Evolutionary conservation across 1,284 basidiomycete species (phyloP).

Genomic region (Tilletiopsis washingtonensis): DNA sequence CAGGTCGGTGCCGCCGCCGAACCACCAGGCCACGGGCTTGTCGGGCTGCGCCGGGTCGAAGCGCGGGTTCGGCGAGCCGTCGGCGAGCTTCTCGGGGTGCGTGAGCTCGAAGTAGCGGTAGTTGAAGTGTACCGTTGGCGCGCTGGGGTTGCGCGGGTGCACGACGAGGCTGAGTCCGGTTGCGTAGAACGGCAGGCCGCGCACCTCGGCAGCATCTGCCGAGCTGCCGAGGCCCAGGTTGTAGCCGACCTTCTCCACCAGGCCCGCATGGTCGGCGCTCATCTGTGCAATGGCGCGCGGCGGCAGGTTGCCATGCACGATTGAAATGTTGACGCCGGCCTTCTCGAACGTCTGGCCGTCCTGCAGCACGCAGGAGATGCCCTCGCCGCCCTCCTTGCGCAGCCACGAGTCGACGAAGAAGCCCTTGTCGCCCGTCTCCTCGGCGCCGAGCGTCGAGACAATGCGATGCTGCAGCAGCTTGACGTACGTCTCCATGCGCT

Average conservation of each 20-base stretch:
- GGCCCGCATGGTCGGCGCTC: slow-evolving; percentile 75
- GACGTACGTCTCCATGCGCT: slow-evolving; percentile 72
- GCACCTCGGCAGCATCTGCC: slow-evolving; percentile 56
- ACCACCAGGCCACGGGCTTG: slow-evolving; percentile 86
- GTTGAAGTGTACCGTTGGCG: slow-evolving; percentile 81
- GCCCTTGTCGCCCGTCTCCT: slow-evolving; percentile 56
- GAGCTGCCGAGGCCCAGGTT: slow-evolving; percentile 21
- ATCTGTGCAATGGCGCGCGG: slow-evolving; percentile 86
- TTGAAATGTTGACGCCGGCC: slow-evolving; percentile 88
- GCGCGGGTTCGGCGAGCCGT: slow-evolving; percentile 42
- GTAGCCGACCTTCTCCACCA: slow-evolving; percentile 39
- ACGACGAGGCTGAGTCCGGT: slow-evolving; percentile 85
- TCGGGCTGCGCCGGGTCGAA: slow-evolving; percentile 31
- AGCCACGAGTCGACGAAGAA: slow-evolving; percentile 86
- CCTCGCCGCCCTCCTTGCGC: slow-evolving; percentile 73
- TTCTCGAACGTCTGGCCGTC: slow-evolving; percentile 76
- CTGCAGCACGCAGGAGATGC: slow-evolving; percentile 79
- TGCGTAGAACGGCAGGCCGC: slow-evolving; percentile 80
- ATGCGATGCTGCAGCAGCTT: slow-evolving; percentile 73
- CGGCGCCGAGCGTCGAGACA: slow-evolving; percentile 65
- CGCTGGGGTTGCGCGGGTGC: slow-evolving; percentile 77
- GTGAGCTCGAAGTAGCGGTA: slow-evolving; percentile 86
- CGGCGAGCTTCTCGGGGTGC: slow-evolving; percentile 40
- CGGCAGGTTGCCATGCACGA: slow-evolving; percentile 81
- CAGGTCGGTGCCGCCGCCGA: slow-evolving; percentile 91